Percentiles rank a stretch among this genome's conserved stretches.
Evolutionary conservation across 352 stramenopile species (phyloP).

Genomic region (Phytophthora citricola): DNA sequence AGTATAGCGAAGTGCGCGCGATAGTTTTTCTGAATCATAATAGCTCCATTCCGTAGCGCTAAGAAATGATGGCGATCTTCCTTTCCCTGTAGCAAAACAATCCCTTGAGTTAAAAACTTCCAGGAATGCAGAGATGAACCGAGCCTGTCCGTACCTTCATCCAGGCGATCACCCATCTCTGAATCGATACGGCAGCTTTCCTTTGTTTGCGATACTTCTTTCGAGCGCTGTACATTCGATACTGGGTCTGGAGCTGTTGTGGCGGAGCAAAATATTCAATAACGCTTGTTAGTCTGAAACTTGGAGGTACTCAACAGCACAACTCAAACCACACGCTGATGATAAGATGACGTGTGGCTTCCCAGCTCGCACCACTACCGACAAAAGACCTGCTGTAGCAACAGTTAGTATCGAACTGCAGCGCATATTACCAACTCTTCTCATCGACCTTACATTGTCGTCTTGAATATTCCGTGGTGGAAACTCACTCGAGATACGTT

Average conservation of each 20-base stretch:
- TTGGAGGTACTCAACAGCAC: background rate
- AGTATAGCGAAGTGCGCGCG: slow-evolving; percentile 40
- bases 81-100: slow-evolving; percentile 29
- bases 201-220: slow-evolving; percentile 54
- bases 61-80: slow-evolving; percentile 42
- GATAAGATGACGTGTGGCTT: slow-evolving; percentile 69
- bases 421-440: background rate
- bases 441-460: slow-evolving; percentile 51
- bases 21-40: slow-evolving; percentile 53
- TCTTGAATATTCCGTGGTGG: slow-evolving; percentile 72
- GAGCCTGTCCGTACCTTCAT: slow-evolving; percentile 48
- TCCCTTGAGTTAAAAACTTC: background rate
- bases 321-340: slow-evolving; percentile 51
- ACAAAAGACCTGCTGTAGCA: slow-evolving; percentile 50
- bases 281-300: slow-evolving; percentile 2
- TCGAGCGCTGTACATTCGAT: slow-evolving; percentile 69
- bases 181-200: slow-evolving; percentile 54
- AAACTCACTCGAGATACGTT: slow-evolving; percentile 80
- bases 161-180: slow-evolving; percentile 55
- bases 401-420: slow-evolving; percentile 8
- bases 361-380: slow-evolving; percentile 65
- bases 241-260: slow-evolving; percentile 73
- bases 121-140: background rate
- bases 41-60: slow-evolving; percentile 38
- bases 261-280: background rate